Percentiles rank a stretch among this genome's conserved stretches.
Evolutionary conservation across 2,329 filamentous ascomycete species (phyloP).

Genomic region (Trichoderma gracile): DNA sequence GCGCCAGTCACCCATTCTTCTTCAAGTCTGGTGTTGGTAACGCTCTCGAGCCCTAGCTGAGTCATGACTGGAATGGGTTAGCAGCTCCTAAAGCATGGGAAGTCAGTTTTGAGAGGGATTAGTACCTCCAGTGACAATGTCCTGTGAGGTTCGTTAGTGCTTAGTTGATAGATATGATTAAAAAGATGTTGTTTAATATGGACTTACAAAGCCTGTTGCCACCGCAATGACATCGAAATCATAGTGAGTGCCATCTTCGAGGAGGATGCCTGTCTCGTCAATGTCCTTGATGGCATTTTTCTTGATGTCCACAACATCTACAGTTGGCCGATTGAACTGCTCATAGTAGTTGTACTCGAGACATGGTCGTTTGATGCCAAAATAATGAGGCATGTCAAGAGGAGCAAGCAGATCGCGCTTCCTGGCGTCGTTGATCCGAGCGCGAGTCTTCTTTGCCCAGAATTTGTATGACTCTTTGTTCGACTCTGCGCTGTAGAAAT

Average conservation of each 20-base stretch:
- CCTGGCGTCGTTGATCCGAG: conserved; percentile 51
- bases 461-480: conserved; percentile 58
- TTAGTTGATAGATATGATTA: too few relatives aligned
- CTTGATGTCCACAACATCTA: conserved; percentile 47
- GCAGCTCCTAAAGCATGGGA: neutral
- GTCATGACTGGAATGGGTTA: conserved; percentile 42
- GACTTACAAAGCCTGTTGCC: conserved; percentile 50
- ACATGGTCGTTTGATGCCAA: conserved; percentile 54
- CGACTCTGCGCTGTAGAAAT: conserved; percentile 46
- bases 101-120: too few relatives aligned
- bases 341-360: conserved; percentile 49
- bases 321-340: conserved; percentile 47
- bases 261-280: conserved; percentile 44
- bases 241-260: conserved; percentile 44
- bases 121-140: conserved; percentile 17
- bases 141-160: neutral
- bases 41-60: conserved; percentile 47
- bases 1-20: conserved; percentile 47
- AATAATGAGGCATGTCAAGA: conserved; percentile 52
- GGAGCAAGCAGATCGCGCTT: conserved; percentile 56
- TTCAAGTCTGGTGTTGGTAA: conserved; percentile 41
- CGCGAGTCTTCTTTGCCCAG: conserved; percentile 54
- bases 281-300: conserved; percentile 45
- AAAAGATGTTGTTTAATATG: too few relatives aligned
- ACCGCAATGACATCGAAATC: conserved; percentile 49